Conservation (phyloP, 495 filamentous ascomycete genomes). For the Pseudoneurospora amorphoporcata region DNA sequence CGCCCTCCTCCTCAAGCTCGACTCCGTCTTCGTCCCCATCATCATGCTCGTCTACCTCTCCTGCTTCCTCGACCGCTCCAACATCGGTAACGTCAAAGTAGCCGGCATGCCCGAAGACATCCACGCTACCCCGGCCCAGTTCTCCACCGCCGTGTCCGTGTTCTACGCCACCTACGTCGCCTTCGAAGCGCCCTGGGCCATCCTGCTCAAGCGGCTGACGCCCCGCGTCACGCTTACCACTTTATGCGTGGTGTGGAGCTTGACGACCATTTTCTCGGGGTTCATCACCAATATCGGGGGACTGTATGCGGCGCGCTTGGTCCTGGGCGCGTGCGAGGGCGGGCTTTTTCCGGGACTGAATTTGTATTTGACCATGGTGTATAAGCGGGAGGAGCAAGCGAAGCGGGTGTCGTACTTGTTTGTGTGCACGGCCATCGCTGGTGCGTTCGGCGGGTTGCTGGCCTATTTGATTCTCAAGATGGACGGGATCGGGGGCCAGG, state of each 20-base stretch:
- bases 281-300: conserved; percentile 38
- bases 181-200: conserved; percentile 67
- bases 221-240: conserved; percentile 50
- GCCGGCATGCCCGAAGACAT: conserved; percentile 35
- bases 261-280: conserved; percentile 43
- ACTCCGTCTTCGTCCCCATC: conserved; percentile 39
- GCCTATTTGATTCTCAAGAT: conserved; percentile 60
- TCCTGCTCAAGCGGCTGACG: conserved; percentile 59
- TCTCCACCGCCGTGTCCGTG: conserved; percentile 58
- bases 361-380: conserved; percentile 82
- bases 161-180: conserved; percentile 78
- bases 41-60: conserved; percentile 46
- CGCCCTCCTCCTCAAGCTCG: conserved; percentile 40
- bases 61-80: conserved; percentile 49
- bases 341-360: conserved; percentile 72
- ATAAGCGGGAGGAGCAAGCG: conserved; percentile 35
- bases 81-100: conserved; percentile 39
- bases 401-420: conserved; percentile 64
- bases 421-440: conserved; percentile 65
- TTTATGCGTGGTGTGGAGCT: conserved; percentile 47
- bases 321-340: conserved; percentile 46
- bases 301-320: conserved; percentile 41
- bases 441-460: conserved; percentile 70
- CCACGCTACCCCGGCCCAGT: conserved; percentile 42
- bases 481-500: conserved; percentile 52